Base-by-base conservation (phyloP, 805 yeast species). In the Debaryomyces maramus region DNA sequence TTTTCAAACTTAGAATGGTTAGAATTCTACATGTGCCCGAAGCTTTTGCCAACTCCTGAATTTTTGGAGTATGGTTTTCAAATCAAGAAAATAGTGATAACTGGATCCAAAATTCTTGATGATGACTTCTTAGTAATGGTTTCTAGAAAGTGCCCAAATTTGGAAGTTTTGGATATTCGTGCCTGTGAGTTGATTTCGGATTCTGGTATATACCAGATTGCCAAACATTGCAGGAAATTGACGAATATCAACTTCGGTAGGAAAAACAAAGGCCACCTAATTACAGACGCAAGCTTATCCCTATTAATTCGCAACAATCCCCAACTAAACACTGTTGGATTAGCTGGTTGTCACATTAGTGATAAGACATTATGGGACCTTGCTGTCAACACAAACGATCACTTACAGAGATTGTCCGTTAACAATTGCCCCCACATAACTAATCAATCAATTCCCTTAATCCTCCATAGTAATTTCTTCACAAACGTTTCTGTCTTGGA, bases 1-100 rank as follows among this genome's bases (percentile, higher is more conserved):
- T 78, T 81, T 27, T 67, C 73, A 3, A 64, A 71, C 31, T 57
- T 88, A 32, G 70, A 73, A 48, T 80, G 85, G 85, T 65, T 89
- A 21, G 96, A 89, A 58, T 71, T 88, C 51, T 88, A 85, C 62
- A 84, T 90, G 53, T 88, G 96, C 55, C 91, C 96, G 5, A 72
- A 71, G 32, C 55, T 86, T 21, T 52, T 73, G 6, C 96, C 96
- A 3, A 65, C 70, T 3, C 10, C 40, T 13, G 54, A 58, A 11
- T 51, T 70, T 20, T 58, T 68, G 34, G 41, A 40, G 13, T 41
- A 50, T 33, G 57, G 62, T n/a, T 29, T 40, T 3, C 48, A 54
- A 6, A 53, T 71, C 32, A 60, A 63, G 45, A 70, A 71, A 39
- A 55, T 85, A 27, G 73, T 80, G 1, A 63, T 90, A 4, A 90